Evolutionary conservation across 345 rosid species (phyloP).

Genomic region (Salix arbutifolia): DNA sequence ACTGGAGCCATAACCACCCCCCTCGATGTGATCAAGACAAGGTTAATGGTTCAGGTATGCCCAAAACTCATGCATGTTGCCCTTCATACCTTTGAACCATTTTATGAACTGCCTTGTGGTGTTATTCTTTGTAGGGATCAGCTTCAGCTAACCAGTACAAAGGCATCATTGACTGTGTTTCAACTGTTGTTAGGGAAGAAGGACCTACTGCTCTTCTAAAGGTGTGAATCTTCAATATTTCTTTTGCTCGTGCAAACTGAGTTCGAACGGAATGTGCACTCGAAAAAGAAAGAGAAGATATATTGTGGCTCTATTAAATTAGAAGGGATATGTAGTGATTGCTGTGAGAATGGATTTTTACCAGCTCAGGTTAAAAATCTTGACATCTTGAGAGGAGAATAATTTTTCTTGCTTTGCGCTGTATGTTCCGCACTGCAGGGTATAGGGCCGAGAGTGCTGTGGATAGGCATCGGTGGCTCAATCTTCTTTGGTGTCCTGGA

Average conservation of each 20-base stretch:
- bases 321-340: background rate
- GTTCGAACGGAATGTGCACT: background rate
- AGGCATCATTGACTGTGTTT: constrained; percentile 87
- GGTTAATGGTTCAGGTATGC: constrained; percentile 90
- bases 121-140: constrained; percentile 51
- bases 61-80: constrained; percentile 2
- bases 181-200: constrained; percentile 74
- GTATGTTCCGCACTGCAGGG: constrained; percentile 45
- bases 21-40: constrained; percentile 92
- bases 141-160: constrained; percentile 69
- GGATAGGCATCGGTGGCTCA: constrained; percentile 94
- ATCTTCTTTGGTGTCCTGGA: constrained; percentile 86
- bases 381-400: background rate
- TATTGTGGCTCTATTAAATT: background rate
- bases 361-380: background rate
- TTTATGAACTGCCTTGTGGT: background rate
- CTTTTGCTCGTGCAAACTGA: background rate
- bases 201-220: constrained; percentile 85
- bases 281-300: background rate
- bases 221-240: constrained; percentile 35
- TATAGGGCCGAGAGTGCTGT: constrained; percentile 75
- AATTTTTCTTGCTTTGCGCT: background rate
- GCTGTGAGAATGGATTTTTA: background rate
- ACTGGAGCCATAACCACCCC: constrained; percentile 99
- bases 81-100: background rate